Base-by-base conservation (phyloP, 768 basidiomycete species). In the Coprinellus aureogranulatus region DNA sequence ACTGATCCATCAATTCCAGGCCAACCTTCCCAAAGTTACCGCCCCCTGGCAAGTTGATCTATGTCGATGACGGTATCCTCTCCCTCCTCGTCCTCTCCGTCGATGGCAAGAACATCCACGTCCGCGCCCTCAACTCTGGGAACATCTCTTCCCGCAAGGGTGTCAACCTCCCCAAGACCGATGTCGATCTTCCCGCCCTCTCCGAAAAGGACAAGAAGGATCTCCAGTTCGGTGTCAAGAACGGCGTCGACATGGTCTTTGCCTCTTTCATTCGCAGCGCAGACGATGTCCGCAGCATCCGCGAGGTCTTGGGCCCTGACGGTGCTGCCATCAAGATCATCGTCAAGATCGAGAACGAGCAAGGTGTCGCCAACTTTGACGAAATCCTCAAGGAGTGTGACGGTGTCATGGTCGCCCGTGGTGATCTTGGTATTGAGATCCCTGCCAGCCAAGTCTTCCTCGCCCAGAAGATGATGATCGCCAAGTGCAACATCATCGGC, bases 381-480 rank as follows among this genome's bases (percentile, higher is more conserved):
- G 95, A 98, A 75, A 99, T 99, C 67, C 74, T 99, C 67, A 87
- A 82, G 66, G 97, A 90, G 72, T 84, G 90, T 28, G 97, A 99
- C 70, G 97, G 97, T 78, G 97, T 99, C 65, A 99, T 99, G 97
- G 97, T 99, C 63, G 97, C 97, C 62, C 93, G 97, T 76, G 97
- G 97, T 73, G 97, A 99, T 72, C 82, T 99, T 51, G 97, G 97
- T 72, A 99, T 99, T 67, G 97, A 99, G 77, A 99, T 99, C 65
- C 97, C 97, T n/a, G 94, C 97, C 44, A 91, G 89, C 67, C 97
- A 98, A 70, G 97, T 99, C 45, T 99, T 99, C 83, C 80, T 98
- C 67, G 97, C 97, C 8, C 97, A 99, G 74, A 99, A 99, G 81
- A 98, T 98, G 96, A 99, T 99, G 95, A 99, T 98, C 66, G 86